phyloP scores from a whole-genome alignment of 2,329 filamentous ascomycete species.

The Venturia oleaginea region DNA sequence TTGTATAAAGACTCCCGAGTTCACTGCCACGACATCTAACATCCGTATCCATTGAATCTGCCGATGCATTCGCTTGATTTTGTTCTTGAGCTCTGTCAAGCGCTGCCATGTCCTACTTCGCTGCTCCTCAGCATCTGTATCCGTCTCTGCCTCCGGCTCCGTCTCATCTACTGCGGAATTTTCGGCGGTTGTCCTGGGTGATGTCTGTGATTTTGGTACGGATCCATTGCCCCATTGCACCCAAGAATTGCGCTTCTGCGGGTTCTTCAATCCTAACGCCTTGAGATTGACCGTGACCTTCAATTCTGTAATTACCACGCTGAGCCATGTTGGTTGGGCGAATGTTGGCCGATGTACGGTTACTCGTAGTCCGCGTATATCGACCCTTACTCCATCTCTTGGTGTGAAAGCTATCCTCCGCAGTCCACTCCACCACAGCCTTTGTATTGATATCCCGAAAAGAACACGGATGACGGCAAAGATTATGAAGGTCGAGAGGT shows the following conservation, averaged over 20 bases:
- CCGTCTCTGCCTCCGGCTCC: slow-evolving; percentile 14
- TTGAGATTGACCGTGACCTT: slow-evolving; percentile 73
- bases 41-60: slow-evolving; percentile 82
- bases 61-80: slow-evolving; percentile 75
- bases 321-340: slow-evolving; percentile 93
- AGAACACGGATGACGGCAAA: slow-evolving; percentile 89
- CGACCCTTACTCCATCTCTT: slow-evolving; percentile 78
- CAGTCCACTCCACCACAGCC: slow-evolving; percentile 85
- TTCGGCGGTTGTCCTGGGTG: slow-evolving; percentile 8
- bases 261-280: slow-evolving; percentile 40
- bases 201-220: slow-evolving; percentile 18
- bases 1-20: slow-evolving; percentile 65
- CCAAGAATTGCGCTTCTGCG: slow-evolving; percentile 18
- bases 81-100: slow-evolving; percentile 71
- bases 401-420: slow-evolving; percentile 85
- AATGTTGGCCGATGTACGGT: slow-evolving; percentile 90
- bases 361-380: slow-evolving; percentile 80
- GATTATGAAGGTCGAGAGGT: slow-evolving; percentile 83
- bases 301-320: slow-evolving; percentile 77
- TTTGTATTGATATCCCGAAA: slow-evolving; percentile 91
- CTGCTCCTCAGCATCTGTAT: slow-evolving; percentile 25
- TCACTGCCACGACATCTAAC: slow-evolving; percentile 79
- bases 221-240: slow-evolving; percentile 25
- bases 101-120: slow-evolving; percentile 72
- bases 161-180: slow-evolving; percentile 13